Base-by-base conservation (phyloP, 176 grass and related monocot genomes). In the Avena atlantica region DNA sequence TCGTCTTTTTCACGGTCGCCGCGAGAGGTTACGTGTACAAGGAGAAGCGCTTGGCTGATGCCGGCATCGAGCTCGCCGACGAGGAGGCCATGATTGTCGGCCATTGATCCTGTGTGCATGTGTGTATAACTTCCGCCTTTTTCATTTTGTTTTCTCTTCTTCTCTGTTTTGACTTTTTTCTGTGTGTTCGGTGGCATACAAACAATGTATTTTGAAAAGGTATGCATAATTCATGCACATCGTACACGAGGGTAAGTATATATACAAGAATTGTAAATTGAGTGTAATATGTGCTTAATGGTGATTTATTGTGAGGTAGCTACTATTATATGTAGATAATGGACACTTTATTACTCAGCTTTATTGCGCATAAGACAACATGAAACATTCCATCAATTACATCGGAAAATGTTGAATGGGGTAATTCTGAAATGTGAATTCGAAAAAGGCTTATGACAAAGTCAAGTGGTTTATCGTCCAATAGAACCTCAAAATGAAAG, bases 1-100 rank as follows among this genome's bases (percentile, higher is more conserved):
- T 94, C 8, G 24, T 7, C 3, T 29, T 90, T 9, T 99, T 96
- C 91, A 75, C 85, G 25, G 1, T 87, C 25, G 77, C 74, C 6
- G 94, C 94, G 7, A 96, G 25, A 51, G 94, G 94, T 0, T 99
- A 99, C 6, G 89, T 94, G 0, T 99, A 99, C 87, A 94, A 92
- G 89, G 97, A 99, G 80, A 94, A 96, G 74, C 90, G 94, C 20
- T 65, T 92, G 66, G 92, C 79, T 4, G 88, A 88, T 17, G 92
- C 48, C 2, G 92, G 91, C 17, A 89, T 89, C 24, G 92, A 99
- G 91, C 52, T 92, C 55, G 90, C 78, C 45, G 94, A 96, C 36
- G 94, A 96, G 82, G 92, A 82, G 60, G 12, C 68, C 70, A 53
- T 85, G 0, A 78, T 83, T 53, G 85, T 66, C 75, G 85, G 85